phyloP scores from a whole-genome alignment of 2,329 filamentous ascomycete genomes.

The Metarhizium rileyi region DNA sequence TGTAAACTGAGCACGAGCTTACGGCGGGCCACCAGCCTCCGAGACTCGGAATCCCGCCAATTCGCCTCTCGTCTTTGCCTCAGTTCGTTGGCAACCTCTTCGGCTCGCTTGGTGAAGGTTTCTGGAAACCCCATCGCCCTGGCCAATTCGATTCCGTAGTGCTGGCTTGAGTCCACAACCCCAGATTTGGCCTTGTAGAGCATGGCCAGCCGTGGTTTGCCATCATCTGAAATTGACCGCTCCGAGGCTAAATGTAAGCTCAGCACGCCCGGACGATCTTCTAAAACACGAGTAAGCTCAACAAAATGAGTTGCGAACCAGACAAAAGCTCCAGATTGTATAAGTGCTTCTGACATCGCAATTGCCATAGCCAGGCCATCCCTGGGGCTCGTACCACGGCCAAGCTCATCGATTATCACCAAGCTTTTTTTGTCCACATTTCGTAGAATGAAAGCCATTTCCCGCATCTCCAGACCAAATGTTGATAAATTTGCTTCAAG shows the following conservation, averaged over 20 bases:
- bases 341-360: slow-evolving; percentile 78
- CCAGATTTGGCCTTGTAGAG: slow-evolving; percentile 75
- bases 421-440: slow-evolving; percentile 72
- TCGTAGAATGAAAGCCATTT: slow-evolving; percentile 83
- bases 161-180: slow-evolving; percentile 50
- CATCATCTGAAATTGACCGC: slow-evolving; percentile 38
- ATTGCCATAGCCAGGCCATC: slow-evolving; percentile 87
- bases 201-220: slow-evolving; percentile 64
- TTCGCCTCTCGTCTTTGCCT: slow-evolving; percentile 46
- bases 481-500: slow-evolving; percentile 88
- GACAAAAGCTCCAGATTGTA: slow-evolving; percentile 67
- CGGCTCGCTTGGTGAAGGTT: slow-evolving; percentile 57
- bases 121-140: slow-evolving; percentile 63
- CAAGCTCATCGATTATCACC: slow-evolving; percentile 84
- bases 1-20: slow-evolving; percentile 65
- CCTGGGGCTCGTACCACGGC: slow-evolving; percentile 77
- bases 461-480: slow-evolving; percentile 90
- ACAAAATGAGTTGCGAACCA: slow-evolving; percentile 95
- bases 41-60: slow-evolving; percentile 47
- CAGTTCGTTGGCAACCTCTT: slow-evolving; percentile 53
- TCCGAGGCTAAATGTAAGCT: slow-evolving; percentile 75
- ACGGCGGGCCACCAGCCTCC: slow-evolving; percentile 52
- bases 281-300: slow-evolving; percentile 68
- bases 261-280: slow-evolving; percentile 66
- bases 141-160: slow-evolving; percentile 81